These are phyloP conservation scores for Kluyveromyces aestuarii DNA, from an alignment of 805 yeast genomes.

Conservation along the genomic window DNA sequence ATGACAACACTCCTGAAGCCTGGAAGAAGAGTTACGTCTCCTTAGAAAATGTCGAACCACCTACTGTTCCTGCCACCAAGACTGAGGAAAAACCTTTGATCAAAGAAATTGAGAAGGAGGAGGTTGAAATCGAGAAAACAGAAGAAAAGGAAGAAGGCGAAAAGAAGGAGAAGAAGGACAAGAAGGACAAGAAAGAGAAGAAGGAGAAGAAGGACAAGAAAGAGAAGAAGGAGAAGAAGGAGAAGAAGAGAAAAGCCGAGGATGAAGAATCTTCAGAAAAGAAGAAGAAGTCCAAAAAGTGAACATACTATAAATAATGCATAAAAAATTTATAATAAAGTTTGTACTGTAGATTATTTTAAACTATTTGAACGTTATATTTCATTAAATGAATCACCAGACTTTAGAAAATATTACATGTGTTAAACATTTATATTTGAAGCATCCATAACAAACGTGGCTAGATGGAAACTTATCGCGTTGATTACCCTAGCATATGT, in stretches of 20 bases:
- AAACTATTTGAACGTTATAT: slow-evolving; percentile 1
- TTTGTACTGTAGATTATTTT: slow-evolving; percentile 4
- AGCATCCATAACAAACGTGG: too few species aligned
- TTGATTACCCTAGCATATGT: too few species aligned
- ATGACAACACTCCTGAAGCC: slow-evolving; percentile 85
- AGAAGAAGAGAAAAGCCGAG: slow-evolving; percentile 27
- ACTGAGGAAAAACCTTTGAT: slow-evolving; percentile 43
- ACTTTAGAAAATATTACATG: background rate
- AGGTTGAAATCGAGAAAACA: slow-evolving; percentile 31
- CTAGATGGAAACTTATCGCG: too few species aligned
- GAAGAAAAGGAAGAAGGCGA: slow-evolving; percentile 42
- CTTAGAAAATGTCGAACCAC: slow-evolving; percentile 45
- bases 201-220: slow-evolving; percentile 46
- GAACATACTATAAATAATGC: slow-evolving; percentile 6
- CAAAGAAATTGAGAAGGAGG: slow-evolving; percentile 32
- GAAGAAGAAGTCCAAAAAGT: slow-evolving; percentile 37
- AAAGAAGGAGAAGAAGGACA: slow-evolving; percentile 46
- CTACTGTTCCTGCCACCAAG: slow-evolving; percentile 28
- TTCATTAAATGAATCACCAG: background rate
- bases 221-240: slow-evolving; percentile 42
- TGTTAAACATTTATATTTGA: background rate
- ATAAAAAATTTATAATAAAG: slow-evolving; percentile 1
- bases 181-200: slow-evolving; percentile 55
- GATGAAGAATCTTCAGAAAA: slow-evolving; percentile 25
- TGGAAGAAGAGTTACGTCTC: slow-evolving; percentile 85